phyloP scores from a whole-genome alignment of 306 rosid genomes.

The Acmispon strigosus region DNA sequence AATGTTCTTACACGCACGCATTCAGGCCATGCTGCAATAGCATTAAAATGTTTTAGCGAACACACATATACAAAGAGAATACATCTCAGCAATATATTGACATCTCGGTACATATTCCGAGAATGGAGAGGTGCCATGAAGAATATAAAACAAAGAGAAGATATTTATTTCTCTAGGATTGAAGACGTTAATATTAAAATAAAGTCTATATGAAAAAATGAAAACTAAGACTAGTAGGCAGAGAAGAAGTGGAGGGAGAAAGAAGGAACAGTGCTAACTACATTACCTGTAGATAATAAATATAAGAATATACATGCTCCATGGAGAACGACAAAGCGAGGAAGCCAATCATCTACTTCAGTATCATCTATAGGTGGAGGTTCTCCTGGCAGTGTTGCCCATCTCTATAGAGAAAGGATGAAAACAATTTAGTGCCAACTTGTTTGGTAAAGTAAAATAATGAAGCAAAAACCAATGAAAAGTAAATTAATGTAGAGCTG shows the following conservation, averaged over 20 bases:
- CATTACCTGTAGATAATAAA: constrained; percentile 67
- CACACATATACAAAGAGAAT: neutral
- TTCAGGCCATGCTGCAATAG: too few relatives aligned
- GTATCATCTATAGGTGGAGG: constrained; percentile 86
- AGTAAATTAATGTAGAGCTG: neutral
- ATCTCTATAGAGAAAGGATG: constrained; percentile 44
- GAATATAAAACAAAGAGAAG: neutral
- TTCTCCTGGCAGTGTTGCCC: constrained; percentile 92
- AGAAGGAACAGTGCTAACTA: constrained; percentile 4
- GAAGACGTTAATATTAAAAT: neutral
- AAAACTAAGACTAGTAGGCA: neutral
- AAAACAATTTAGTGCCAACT: constrained; percentile 11
- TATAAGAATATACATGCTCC: constrained; percentile 79
- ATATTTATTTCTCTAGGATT: neutral
- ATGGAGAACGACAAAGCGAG: constrained; percentile 91
- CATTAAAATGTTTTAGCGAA: neutral
- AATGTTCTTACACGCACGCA: neutral
- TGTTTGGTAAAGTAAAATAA: neutral
- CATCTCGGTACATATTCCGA: neutral
- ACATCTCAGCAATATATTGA: neutral
- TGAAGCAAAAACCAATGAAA: neutral
- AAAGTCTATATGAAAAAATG: neutral
- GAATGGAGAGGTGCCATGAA: neutral
- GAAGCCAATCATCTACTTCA: constrained; percentile 94
- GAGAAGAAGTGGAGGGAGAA: neutral